Base-by-base conservation (phyloP, 768 basidiomycete genomes). In the Leccinum pellstonianum region DNA sequence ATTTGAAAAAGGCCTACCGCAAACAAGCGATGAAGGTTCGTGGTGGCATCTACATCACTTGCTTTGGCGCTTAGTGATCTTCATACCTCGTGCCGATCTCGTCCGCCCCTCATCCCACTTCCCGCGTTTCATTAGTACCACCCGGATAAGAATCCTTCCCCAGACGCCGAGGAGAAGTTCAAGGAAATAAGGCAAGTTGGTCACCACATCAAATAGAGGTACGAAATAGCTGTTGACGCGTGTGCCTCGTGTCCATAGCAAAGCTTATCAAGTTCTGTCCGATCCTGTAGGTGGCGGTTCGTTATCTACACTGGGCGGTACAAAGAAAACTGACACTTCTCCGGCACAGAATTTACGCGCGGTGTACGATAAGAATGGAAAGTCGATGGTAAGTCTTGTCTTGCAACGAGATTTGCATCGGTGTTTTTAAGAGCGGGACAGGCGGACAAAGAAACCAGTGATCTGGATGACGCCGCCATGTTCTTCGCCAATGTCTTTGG, bases 401-500 rank as follows among this genome's bases (percentile, higher is more conserved):
- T 64, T 58, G 14, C 48, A 46, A 15, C 5, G 10, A 23, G 52
- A 62, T 63, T 59, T 47, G 48, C 51, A 33, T 54, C 57, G 62
- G 29, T 5, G 12, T 56, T 27, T 56, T 59, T 1, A 61, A 48
- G 48, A 48, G 29, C 58, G 54, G 55, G 59, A 35, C 62, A 87
- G 87, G 80, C 82, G 59, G 91, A 91, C 73, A 89, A 87, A 68
- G 90, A 92, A 66, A 87, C 90, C n/a, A 83, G 80, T 15, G 86
- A 81, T 43, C 90, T 95, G 83, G 90, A 93, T 50, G 95, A 99
- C 68, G 94, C 97, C 3, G 88, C 91, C 38, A 90, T 91, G 59
- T 91, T 99, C 80, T 99, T 99, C 70, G 90, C 92, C 19, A 89
- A 91, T 68, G 91, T 98, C 15, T 99, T 99, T 71, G 95, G 95